Evolutionary conservation across 2,329 filamentous ascomycete genomes (phyloP).

Genomic region (Botrytis aclada): DNA sequence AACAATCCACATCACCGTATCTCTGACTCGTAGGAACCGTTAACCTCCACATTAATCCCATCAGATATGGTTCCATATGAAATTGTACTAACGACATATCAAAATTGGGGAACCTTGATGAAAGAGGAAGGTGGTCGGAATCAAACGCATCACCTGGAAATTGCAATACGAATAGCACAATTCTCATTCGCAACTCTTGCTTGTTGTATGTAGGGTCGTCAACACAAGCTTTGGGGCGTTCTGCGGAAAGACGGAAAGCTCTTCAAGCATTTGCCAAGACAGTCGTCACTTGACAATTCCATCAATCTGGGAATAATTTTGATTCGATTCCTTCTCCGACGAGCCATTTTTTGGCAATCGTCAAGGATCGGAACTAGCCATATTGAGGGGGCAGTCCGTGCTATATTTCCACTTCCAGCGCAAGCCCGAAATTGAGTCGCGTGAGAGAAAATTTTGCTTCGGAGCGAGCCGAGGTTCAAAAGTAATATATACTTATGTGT

Average conservation of each 20-base stretch:
- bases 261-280: not conserved
- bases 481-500: not conserved
- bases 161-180: not conserved
- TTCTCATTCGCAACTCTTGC: not conserved
- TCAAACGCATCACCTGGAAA: not conserved
- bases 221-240: slow-evolving; percentile 8
- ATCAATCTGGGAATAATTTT: not conserved
- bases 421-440: not conserved
- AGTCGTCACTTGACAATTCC: not conserved
- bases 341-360: not conserved
- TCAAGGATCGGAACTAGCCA: not conserved
- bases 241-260: not conserved
- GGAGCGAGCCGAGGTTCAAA: not conserved
- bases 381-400: not conserved
- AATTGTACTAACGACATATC: not conserved
- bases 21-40: not conserved
- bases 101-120: slow-evolving; percentile 3
- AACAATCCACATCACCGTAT: not conserved
- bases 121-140: slow-evolving; percentile 5
- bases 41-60: slow-evolving; percentile 2
- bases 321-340: not conserved
- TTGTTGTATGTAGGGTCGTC: not conserved
- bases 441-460: not conserved
- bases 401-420: not conserved
- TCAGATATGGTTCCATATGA: not conserved